Conservation (phyloP, 1,284 basidiomycete species). For the Vanrija humicola region DNA sequence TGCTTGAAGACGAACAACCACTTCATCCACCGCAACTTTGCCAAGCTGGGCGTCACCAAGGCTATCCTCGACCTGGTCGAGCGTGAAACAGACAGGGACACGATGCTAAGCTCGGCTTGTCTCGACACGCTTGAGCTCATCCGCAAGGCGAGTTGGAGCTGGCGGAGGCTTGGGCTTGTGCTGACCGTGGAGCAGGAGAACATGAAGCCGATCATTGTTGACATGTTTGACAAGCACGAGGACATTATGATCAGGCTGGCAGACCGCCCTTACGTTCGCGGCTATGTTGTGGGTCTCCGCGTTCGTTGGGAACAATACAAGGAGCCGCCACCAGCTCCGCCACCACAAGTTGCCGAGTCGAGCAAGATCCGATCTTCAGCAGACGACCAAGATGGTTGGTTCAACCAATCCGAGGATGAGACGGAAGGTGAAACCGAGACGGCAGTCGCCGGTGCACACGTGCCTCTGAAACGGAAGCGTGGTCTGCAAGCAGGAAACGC, state of each 20-base stretch:
- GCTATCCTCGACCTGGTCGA: conserved; percentile 78
- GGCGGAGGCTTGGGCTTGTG: neutral
- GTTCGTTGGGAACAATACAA: conserved; percentile 86
- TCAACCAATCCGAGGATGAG: conserved; percentile 67
- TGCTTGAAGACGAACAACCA: conserved; percentile 80
- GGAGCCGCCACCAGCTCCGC: conserved; percentile 63
- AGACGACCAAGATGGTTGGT: conserved; percentile 76
- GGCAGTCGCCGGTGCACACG: neutral
- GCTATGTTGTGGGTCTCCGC: conserved; percentile 56
- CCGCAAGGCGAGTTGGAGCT: conserved; percentile 60
- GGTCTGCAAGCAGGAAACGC: too few species aligned
- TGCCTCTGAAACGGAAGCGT: conserved; percentile 30
- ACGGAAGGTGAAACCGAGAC: conserved; percentile 17
- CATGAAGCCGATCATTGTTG: conserved; percentile 73
- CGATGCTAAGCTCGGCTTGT: conserved; percentile 87
- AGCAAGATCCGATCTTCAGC: conserved; percentile 55
- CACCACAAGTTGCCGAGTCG: conserved; percentile 53
- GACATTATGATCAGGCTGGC: conserved; percentile 64
- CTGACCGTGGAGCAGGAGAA: conserved; percentile 62
- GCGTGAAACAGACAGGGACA: conserved; percentile 79
- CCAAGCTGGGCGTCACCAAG: conserved; percentile 77
- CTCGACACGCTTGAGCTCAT: conserved; percentile 93
- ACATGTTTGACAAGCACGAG: conserved; percentile 76
- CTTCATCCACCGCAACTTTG: conserved; percentile 77
- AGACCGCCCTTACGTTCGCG: conserved; percentile 45